These are phyloP conservation scores for Russula emetica DNA, from an alignment of 768 basidiomycete species.

Conservation along the genomic window DNA sequence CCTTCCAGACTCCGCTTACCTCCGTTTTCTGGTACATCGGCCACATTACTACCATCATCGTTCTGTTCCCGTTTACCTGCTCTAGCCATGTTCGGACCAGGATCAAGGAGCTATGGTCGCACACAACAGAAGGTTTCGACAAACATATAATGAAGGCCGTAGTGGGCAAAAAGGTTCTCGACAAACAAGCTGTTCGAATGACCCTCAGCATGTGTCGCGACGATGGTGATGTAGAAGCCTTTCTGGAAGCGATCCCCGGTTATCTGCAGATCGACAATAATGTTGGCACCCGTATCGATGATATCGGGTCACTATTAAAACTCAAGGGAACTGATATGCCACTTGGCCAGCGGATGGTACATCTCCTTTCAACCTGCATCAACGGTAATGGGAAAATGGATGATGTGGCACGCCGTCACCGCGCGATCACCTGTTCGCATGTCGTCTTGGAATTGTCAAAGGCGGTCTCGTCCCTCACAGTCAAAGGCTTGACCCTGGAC, in stretches of 20 bases:
- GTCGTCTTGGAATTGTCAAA: constrained; percentile 15
- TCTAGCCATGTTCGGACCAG: neutral
- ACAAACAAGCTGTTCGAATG: neutral
- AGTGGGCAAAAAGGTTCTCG: neutral
- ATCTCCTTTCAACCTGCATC: constrained; percentile 10
- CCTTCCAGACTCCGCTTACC: constrained; percentile 11
- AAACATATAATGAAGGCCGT: neutral
- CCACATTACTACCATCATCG: neutral
- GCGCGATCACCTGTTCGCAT: constrained; percentile 17
- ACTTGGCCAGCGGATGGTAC: constrained; percentile 7
- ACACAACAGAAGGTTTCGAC: neutral
- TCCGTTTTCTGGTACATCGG: neutral
- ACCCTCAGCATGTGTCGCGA: constrained; percentile 1
- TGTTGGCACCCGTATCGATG: neutral
- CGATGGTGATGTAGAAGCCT: neutral
- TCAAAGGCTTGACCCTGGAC: neutral
- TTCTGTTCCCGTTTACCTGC: neutral
- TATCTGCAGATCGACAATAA: neutral
- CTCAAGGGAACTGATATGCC: neutral
- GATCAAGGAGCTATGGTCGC: neutral
- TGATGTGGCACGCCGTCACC: constrained; percentile 7
- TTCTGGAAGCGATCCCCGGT: constrained; percentile 2
- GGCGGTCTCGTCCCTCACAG: constrained; percentile 1
- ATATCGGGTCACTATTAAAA: constrained; percentile 5
- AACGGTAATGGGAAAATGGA: constrained; percentile 13